Evolutionary conservation across 2,329 filamentous ascomycete genomes (phyloP), one percentile per base, ranked within the genome.

Genomic region (Fusarium sp.): DNA sequence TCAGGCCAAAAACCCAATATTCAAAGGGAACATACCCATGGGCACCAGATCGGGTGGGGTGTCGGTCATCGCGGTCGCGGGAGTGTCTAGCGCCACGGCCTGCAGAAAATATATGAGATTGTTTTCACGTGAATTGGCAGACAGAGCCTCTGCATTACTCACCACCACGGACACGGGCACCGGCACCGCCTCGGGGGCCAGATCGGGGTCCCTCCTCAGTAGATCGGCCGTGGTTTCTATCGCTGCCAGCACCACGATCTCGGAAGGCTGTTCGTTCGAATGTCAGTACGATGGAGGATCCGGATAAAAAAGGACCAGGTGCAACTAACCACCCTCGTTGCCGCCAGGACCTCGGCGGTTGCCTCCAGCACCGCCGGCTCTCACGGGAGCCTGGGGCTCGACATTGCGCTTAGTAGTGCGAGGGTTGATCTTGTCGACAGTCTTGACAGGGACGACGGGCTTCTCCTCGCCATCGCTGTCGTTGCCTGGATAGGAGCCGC

Each of bases 351-450:
- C 88, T 82, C 91, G 87, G 80, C 85, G 85, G 81, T 83, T 84
- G 76, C 82, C 82, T 78, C 82, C 82, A 76, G 83, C 80, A 70
- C 79, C 80, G 74, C 83, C 82, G 79, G 84, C 78, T 77, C 81
- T 83, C 66, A 85, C 81, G 74, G 93, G 91, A 81, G 91, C 89
- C 83, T 94, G 91, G 83, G 91, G 91, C 82, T 93, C 92, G 83
- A 90, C 93, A 87, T 96, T 95, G 88, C 94, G 94, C 93, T 98
- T 98, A 83, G 84, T 86, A 76, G 90, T 89, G 84, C 94, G 92
- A 81, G 91, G 87, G 78, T 88, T 85, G 77, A 91, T 90, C 91
- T 96, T 97, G 85, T 98, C 94, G 83, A 96, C 90, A 84, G 94
- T 93, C 91, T 94, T 96, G 80, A 94, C 92, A 80, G 95, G 95